phyloP scores from a whole-genome alignment of 1,284 basidiomycete species.

The Tilletia indica region DNA sequence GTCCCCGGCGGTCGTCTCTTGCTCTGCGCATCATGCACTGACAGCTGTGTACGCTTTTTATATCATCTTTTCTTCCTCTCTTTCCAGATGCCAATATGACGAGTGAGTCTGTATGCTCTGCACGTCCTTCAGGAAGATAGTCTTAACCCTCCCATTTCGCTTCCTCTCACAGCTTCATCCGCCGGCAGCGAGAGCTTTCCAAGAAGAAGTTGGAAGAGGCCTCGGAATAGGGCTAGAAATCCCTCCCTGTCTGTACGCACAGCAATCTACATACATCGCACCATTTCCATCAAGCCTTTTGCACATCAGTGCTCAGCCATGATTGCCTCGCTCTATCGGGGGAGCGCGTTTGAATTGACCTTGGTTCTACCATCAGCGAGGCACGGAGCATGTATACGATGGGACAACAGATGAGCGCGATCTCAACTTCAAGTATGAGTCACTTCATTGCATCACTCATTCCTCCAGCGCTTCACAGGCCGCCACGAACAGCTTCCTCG shows the following conservation, averaged over 20 bases:
- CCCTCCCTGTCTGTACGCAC: background rate
- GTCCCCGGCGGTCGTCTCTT: no score
- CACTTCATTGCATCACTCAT: background rate
- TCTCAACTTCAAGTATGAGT: no score
- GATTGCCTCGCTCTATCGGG: no score
- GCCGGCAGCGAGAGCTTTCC: constrained; percentile 14
- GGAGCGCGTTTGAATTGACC: no score
- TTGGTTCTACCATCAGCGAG: no score
- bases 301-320: no score
- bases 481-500: background rate
- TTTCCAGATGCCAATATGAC: constrained; percentile 41
- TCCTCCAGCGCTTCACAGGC: constrained; percentile 14
- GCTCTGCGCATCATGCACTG: no score
- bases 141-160: background rate
- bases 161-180: constrained; percentile 6
- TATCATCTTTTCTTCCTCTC: background rate
- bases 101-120: constrained; percentile 35
- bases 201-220: constrained; percentile 12
- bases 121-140: background rate
- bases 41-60: background rate
- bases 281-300: no score
- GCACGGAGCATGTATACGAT: no score
- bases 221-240: constrained; percentile 1
- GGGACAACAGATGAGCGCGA: no score
- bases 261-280: no score